Evolutionary conservation across 2,329 filamentous ascomycete genomes (phyloP).

Genomic region (Verticillium nubilum): DNA sequence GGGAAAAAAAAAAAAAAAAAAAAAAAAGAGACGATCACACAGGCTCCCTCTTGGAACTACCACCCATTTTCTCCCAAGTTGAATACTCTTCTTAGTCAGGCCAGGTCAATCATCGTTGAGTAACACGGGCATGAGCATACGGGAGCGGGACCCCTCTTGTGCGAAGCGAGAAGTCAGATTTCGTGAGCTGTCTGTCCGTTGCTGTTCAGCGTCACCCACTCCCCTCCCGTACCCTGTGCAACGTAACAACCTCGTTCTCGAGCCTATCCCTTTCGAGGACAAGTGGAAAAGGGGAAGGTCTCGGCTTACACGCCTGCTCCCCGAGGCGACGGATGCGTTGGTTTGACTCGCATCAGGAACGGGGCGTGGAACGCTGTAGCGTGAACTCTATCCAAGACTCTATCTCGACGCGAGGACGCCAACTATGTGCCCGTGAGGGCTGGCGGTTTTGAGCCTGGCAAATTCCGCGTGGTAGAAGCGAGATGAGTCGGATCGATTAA

Average conservation of each 20-base stretch:
- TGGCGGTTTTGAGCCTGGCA: not conserved
- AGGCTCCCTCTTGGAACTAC: too few relatives aligned
- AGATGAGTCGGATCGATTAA: not conserved
- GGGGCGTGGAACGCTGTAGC: not conserved
- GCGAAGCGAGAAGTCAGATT: conserved; percentile 7
- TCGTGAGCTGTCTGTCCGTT: conserved; percentile 1
- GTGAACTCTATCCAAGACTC: not conserved
- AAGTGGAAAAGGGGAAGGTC: not conserved
- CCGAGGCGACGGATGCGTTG: not conserved
- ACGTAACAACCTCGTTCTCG: not conserved
- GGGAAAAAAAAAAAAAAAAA: too few relatives aligned
- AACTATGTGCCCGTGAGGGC: not conserved
- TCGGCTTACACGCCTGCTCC: not conserved
- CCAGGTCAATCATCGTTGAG: not conserved
- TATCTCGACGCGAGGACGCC: not conserved
- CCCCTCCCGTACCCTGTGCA: not conserved
- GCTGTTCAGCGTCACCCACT: not conserved
- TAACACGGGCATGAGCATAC: not conserved
- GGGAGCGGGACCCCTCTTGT: not conserved
- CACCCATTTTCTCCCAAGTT: too few relatives aligned
- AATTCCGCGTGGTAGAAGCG: not conserved
- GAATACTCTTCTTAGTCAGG: not conserved
- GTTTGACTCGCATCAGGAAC: not conserved
- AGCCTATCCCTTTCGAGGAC: conserved; percentile 1
- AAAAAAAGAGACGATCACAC: not conserved